A percentile compares a stretch with the other conserved stretches of the same genome.
phyloP scores from a whole-genome alignment of 306 rosid species.

The Prunus mongolica region DNA sequence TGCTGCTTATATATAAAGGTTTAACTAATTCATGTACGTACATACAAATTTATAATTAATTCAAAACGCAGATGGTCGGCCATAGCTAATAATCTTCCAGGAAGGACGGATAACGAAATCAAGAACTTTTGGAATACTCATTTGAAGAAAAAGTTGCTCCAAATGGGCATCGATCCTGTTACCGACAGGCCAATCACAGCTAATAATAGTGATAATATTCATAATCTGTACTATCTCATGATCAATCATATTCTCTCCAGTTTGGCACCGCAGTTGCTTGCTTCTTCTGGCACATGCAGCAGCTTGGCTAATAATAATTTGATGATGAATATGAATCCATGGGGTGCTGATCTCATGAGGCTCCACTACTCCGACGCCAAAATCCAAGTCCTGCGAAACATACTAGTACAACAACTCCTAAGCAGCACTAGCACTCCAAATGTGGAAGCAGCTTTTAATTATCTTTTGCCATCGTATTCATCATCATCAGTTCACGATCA shows the following conservation, averaged over 20 bases:
- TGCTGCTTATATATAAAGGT: not conserved
- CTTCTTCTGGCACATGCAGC: not conserved
- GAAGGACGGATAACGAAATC: slow-evolving; percentile 79
- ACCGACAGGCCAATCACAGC: slow-evolving; percentile 49
- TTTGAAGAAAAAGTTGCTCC: slow-evolving; percentile 63
- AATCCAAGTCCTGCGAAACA: slow-evolving; percentile 44
- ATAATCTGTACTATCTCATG: not conserved
- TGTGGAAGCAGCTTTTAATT: slow-evolving; percentile 22
- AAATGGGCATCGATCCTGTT: slow-evolving; percentile 76
- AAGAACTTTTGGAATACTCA: slow-evolving; percentile 88
- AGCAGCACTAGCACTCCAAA: slow-evolving; percentile 7
- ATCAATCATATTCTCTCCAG: slow-evolving; percentile 30
- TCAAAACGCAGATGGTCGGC: slow-evolving; percentile 59
- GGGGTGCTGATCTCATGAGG: not conserved
- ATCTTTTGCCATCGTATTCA: slow-evolving; percentile 30
- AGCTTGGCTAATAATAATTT: too few relatives aligned
- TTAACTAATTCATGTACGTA: not conserved
- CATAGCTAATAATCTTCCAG: slow-evolving; percentile 77
- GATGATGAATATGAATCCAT: not conserved
- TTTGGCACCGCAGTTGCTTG: slow-evolving; percentile 33
- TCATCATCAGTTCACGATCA: slow-evolving; percentile 12
- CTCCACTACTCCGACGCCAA: slow-evolving; percentile 18
- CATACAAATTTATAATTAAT: too few relatives aligned
- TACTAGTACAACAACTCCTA: slow-evolving; percentile 35
- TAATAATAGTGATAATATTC: slow-evolving; percentile 14